Evolutionary conservation across 768 basidiomycete species (phyloP), one percentile per base, ranked within the genome.

Genomic region (Imleria badia): DNA sequence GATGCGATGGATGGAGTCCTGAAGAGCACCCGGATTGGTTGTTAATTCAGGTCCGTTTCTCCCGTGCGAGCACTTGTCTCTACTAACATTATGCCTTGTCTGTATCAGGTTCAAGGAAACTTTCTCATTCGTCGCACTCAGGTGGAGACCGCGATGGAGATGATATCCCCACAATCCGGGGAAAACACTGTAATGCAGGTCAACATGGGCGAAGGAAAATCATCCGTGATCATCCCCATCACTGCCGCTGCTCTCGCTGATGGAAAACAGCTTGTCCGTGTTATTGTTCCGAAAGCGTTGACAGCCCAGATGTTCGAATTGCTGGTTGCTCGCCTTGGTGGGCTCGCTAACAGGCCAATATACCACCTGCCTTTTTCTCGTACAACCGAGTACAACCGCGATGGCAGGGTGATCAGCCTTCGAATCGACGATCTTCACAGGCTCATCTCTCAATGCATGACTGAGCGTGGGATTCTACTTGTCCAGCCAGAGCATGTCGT

Each of bases 401-500:
- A 26, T 2, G 43, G 20, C 15, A 0, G 2, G 3, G 29, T 29
- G 3, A 12, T 15, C 30, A 43, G 15, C 9, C 30, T 5, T 26
- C 51, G 63, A 44, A 50, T 70, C 7, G 20, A 51, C 2, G 43
- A 40, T 10, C 64, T 79, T 17, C 55, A 59, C 11, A 19, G 40
- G n/a, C 51, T 81, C n/a, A 69, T 72, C 48, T 56, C 69, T 31
- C 64, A 65, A 29, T 82, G 81, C 52, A 64, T 62, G 47, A 46
- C 48, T 0, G 60, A 62, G 34, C 61, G 65, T n/a, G 45, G 45
- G 5, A 22, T 45, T 10, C 12, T 45, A 8, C 45, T 45, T 14
- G 33, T 45, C 19, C 45, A 82, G 45, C 81, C 81, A 0, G 80
- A 82, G 43, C 79, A 82, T 39, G 72, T 78, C 3, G 69, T 81